A percentile compares a stretch with the other conserved stretches of the same genome.
phyloP scores from a whole-genome alignment of 2,329 filamentous ascomycete genomes.

The Tolypocladium album region DNA sequence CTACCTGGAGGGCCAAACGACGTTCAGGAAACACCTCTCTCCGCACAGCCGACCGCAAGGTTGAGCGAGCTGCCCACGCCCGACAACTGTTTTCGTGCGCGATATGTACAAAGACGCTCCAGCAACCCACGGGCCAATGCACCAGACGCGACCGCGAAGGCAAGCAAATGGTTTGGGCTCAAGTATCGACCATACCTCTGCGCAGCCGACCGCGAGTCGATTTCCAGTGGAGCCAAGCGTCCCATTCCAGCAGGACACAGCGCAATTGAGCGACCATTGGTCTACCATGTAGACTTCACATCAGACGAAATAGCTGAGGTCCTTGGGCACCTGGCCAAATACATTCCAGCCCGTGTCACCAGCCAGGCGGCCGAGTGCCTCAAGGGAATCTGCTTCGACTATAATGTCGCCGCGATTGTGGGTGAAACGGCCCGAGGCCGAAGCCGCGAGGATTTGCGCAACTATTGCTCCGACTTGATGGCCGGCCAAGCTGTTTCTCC shows the following conservation, averaged over 20 bases:
- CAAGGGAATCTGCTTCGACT: slow-evolving; percentile 6
- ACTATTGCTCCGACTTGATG: slow-evolving; percentile 20
- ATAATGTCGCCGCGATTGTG: slow-evolving; percentile 13
- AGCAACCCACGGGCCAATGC: background rate
- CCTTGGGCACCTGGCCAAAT: slow-evolving; percentile 5
- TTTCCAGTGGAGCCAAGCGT: slow-evolving; percentile 12
- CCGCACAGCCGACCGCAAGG: background rate
- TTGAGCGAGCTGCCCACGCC: background rate
- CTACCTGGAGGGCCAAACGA: background rate
- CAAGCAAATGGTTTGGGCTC: slow-evolving; percentile 4
- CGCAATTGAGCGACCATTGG: slow-evolving; percentile 1
- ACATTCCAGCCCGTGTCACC: slow-evolving; percentile 5
- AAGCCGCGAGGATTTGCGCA: slow-evolving; percentile 14
- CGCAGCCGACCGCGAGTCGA: slow-evolving; percentile 14
- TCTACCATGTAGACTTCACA: slow-evolving; percentile 37
- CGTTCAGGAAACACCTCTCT: background rate
- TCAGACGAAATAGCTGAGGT: slow-evolving; percentile 21
- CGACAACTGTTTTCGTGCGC: too few relatives aligned
- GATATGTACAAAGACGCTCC: background rate
- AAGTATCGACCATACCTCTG: slow-evolving; percentile 14
- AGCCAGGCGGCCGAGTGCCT: slow-evolving; percentile 9
- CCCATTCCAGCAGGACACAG: slow-evolving; percentile 1
- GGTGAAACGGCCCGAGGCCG: slow-evolving; percentile 12
- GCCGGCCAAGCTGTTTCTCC: slow-evolving; percentile 8
- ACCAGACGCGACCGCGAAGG: background rate